These are phyloP conservation scores for Odontarrhena argentea DNA, from an alignment of 345 rosid species.

Conservation along the genomic window DNA sequence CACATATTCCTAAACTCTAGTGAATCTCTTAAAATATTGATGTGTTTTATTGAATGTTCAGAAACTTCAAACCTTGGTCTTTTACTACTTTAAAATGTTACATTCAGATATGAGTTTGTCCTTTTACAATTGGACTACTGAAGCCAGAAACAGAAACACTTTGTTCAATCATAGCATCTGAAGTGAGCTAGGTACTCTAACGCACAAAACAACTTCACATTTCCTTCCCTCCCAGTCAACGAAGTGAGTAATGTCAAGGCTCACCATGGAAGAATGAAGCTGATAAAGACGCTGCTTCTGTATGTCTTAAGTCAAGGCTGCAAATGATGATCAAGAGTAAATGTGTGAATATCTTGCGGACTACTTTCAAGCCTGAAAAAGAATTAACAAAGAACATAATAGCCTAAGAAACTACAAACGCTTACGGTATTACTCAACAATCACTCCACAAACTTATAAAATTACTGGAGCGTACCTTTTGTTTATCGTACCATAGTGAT, in stretches of 20 bases:
- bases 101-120: constrained; percentile 22
- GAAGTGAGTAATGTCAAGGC: neutral
- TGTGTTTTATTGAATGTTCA: constrained; percentile 5
- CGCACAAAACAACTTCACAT: constrained; percentile 18
- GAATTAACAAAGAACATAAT: constrained; percentile 4
- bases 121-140: constrained; percentile 27
- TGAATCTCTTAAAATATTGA: neutral
- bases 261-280: neutral
- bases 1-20: neutral
- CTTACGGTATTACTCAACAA: neutral
- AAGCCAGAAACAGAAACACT: constrained; percentile 31
- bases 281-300: constrained; percentile 22
- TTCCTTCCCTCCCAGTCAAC: constrained; percentile 1
- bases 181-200: constrained; percentile 7
- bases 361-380: constrained; percentile 80
- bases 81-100: constrained; percentile 15
- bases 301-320: constrained; percentile 50
- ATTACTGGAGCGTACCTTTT: constrained; percentile 56
- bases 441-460: neutral
- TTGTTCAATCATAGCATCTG: constrained; percentile 25
- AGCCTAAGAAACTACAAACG: constrained; percentile 2
- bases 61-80: constrained; percentile 41
- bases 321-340: constrained; percentile 74
- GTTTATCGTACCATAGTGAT: constrained; percentile 88
- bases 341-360: constrained; percentile 84